A percentile compares a stretch with the other conserved stretches of the same genome.
Evolutionary conservation across 2,329 filamentous ascomycete species (phyloP).

Genomic region (Ramularia collo-cygni): DNA sequence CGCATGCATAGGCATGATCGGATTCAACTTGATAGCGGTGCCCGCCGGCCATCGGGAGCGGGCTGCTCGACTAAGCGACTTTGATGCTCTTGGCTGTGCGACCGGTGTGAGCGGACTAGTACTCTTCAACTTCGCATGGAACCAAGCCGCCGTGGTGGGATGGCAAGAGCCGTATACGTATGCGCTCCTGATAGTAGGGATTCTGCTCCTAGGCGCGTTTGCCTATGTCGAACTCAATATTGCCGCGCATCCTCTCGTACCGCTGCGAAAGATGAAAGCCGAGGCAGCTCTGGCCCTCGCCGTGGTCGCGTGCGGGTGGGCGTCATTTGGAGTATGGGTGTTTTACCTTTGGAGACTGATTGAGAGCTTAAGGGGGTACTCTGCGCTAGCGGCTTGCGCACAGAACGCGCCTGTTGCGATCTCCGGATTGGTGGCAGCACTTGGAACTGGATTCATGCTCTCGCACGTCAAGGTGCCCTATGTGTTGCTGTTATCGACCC

Average conservation of each 20-base stretch:
- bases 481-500: constrained; percentile 31
- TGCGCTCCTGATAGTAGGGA: constrained; percentile 19
- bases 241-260: constrained; percentile 15
- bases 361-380: constrained; percentile 23
- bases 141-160: constrained; percentile 24
- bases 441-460: constrained; percentile 31
- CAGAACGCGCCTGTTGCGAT: constrained; percentile 29
- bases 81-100: constrained; percentile 22
- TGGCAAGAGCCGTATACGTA: constrained; percentile 23
- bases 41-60: constrained; percentile 11
- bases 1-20: constrained; percentile 13
- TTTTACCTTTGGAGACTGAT: constrained; percentile 32
- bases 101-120: constrained; percentile 26
- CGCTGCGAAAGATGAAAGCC: constrained; percentile 19
- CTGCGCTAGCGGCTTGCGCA: constrained; percentile 28
- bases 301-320: constrained; percentile 25
- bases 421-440: constrained; percentile 29
- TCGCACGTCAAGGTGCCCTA: constrained; percentile 30
- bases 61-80: constrained; percentile 7
- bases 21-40: constrained; percentile 17
- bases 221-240: constrained; percentile 20
- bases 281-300: constrained; percentile 22
- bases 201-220: constrained; percentile 22
- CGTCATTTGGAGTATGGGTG: constrained; percentile 29
- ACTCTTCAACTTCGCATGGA: constrained; percentile 27